A percentile compares a stretch with the other conserved stretches of the same genome.
Evolutionary conservation across 2,329 filamentous ascomycete genomes (phyloP).

Genomic region (Aaosphaeria pasadenensis): DNA sequence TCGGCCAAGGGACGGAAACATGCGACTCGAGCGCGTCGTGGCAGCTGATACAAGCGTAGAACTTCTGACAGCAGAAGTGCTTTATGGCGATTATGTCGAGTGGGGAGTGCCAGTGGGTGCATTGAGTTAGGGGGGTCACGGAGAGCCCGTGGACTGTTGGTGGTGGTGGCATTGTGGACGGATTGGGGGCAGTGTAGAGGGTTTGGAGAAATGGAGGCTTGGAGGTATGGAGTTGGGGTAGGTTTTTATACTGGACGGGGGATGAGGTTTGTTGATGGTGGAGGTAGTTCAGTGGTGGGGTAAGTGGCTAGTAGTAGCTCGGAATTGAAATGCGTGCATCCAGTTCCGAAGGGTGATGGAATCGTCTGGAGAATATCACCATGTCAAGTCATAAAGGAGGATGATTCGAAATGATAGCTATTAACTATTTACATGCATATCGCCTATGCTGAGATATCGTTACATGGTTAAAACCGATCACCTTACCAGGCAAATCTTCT

Average conservation of each 20-base stretch:
- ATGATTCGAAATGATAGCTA: no score
- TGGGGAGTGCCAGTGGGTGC: slow-evolving; percentile 28
- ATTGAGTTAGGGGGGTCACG: slow-evolving; percentile 29
- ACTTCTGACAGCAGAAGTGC: slow-evolving; percentile 34
- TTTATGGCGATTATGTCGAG: slow-evolving; percentile 38
- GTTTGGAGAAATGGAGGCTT: background rate
- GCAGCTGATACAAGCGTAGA: slow-evolving; percentile 36
- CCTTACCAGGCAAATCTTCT: no score
- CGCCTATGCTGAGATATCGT: no score
- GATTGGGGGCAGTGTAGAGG: background rate
- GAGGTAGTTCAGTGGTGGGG: background rate
- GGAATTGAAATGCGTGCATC: no score
- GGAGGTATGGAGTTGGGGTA: slow-evolving; percentile 1
- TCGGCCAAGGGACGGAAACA: slow-evolving; percentile 19
- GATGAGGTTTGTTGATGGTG: background rate
- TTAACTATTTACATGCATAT: no score
- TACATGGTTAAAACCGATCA: no score
- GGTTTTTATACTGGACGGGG: background rate
- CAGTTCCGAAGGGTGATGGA: no score
- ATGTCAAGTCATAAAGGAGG: no score
- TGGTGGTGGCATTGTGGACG: background rate
- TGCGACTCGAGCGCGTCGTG: slow-evolving; percentile 28
- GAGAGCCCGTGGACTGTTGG: slow-evolving; percentile 23
- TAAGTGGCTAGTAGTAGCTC: no score
- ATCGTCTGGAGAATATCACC: no score